These are phyloP conservation scores for Scheffersomyces titani DNA, from an alignment of 1,139 yeast species.

Conservation along the genomic window DNA sequence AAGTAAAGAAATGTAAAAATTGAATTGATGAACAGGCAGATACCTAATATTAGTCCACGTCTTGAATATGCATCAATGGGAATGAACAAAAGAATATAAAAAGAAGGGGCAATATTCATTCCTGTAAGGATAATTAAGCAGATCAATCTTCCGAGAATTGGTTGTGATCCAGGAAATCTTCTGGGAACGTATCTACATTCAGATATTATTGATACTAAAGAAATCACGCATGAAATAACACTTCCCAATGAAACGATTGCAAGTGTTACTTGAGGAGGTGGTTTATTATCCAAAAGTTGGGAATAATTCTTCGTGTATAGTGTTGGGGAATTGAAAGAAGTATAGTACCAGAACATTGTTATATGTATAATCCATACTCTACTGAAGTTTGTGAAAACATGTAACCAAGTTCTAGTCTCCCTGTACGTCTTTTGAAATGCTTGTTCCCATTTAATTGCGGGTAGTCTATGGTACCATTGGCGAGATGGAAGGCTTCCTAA, in stretches of 20 bases:
- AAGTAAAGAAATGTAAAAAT: slow-evolving; percentile 61
- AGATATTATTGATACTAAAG: slow-evolving; percentile 59
- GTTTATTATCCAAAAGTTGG: slow-evolving; percentile 61
- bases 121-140: slow-evolving; percentile 43
- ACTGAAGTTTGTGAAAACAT: slow-evolving; percentile 72
- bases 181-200: slow-evolving; percentile 72
- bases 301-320: slow-evolving; percentile 66
- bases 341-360: slow-evolving; percentile 79
- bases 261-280: slow-evolving; percentile 61
- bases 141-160: slow-evolving; percentile 43
- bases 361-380: slow-evolving; percentile 83
- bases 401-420: slow-evolving; percentile 79
- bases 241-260: slow-evolving; percentile 76
- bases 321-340: slow-evolving; percentile 75
- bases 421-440: slow-evolving; percentile 69
- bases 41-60: slow-evolving; percentile 53
- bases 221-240: slow-evolving; percentile 61
- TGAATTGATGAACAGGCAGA: slow-evolving; percentile 62
- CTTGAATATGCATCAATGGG: slow-evolving; percentile 53
- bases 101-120: slow-evolving; percentile 61
- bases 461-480: neutral
- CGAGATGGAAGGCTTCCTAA: neutral
- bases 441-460: neutral
- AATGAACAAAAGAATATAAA: slow-evolving; percentile 56
- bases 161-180: slow-evolving; percentile 66